phyloP scores from a whole-genome alignment of 495 filamentous ascomycete genomes.

The Hypoxylon fragiforme region DNA sequence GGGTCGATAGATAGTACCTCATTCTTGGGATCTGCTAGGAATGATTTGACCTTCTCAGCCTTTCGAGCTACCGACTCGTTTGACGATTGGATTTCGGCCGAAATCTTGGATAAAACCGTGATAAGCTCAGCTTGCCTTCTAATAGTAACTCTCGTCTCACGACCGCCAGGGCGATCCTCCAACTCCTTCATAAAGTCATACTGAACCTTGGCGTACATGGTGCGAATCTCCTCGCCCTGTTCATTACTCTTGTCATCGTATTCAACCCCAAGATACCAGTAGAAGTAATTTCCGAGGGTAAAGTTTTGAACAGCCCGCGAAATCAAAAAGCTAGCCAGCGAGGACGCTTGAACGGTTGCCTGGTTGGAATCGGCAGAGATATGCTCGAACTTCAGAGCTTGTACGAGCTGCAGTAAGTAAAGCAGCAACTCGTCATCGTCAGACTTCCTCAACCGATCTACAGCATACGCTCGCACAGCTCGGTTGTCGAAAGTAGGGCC shows the following conservation, averaged over 20 bases:
- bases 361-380: conserved; percentile 60
- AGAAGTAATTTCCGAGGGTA: conserved; percentile 89
- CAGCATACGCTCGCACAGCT: conserved; percentile 87
- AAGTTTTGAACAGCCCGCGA: conserved; percentile 81
- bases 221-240: conserved; percentile 70
- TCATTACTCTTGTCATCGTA: conserved; percentile 76
- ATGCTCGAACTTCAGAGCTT: conserved; percentile 94
- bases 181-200: conserved; percentile 94
- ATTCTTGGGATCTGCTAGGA: conserved; percentile 85
- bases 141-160: conserved; percentile 72
- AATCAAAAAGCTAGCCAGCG: conserved; percentile 87
- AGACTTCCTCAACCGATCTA: conserved; percentile 85
- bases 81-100: conserved; percentile 83
- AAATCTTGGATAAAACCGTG: conserved; percentile 82
- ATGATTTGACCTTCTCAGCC: conserved; percentile 78
- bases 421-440: conserved; percentile 92
- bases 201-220: conserved; percentile 86
- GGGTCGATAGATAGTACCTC: conserved; percentile 82
- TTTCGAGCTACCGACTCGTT: conserved; percentile 77
- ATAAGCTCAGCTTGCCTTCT: conserved; percentile 89
- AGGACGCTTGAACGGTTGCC: conserved; percentile 76
- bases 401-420: conserved; percentile 93
- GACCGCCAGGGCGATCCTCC: conserved; percentile 60
- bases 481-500: conserved; percentile 89
- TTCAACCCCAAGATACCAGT: conserved; percentile 99